Conservation (phyloP, 2,329 filamentous ascomycete genomes). For the Pseudogymnoascus sp. region DNA sequence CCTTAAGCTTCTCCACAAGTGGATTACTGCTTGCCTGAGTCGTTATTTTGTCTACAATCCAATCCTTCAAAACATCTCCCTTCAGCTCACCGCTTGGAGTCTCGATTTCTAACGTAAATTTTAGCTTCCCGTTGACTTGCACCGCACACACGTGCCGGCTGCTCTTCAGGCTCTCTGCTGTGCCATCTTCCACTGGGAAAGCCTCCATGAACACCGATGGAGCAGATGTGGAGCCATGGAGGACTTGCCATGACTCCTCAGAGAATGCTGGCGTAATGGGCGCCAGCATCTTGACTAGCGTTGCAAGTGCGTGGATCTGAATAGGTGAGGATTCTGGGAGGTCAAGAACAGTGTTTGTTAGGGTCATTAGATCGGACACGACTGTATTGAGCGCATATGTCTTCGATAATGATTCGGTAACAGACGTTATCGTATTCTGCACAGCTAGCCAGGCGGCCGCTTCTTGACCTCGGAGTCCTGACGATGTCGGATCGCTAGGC, state of each 20-base stretch:
- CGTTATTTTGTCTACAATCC: constrained; percentile 55
- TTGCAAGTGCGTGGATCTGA: constrained; percentile 40
- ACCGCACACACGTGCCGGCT: constrained; percentile 53
- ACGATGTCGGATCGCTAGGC: constrained; percentile 19
- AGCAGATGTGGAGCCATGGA: constrained; percentile 36
- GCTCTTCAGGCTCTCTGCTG: constrained; percentile 40
- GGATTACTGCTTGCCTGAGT: constrained; percentile 39
- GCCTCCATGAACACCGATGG: constrained; percentile 35
- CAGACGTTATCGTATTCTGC: constrained; percentile 58
- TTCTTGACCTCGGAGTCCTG: constrained; percentile 21
- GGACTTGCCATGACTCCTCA: constrained; percentile 68
- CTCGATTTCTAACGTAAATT: constrained; percentile 58
- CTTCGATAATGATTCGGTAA: constrained; percentile 59
- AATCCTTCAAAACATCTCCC: constrained; percentile 43
- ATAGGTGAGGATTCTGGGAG: constrained; percentile 27
- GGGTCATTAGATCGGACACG: constrained; percentile 71
- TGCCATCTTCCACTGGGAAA: constrained; percentile 53
- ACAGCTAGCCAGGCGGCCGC: constrained; percentile 51
- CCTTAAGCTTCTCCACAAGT: constrained; percentile 34
- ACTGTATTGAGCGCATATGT: constrained; percentile 76
- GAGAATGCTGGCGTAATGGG: constrained; percentile 74
- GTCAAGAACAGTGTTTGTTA: constrained; percentile 53
- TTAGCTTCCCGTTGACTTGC: constrained; percentile 72
- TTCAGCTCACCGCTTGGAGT: constrained; percentile 36
- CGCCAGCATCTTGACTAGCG: constrained; percentile 63